Evolutionary conservation across 2,329 filamentous ascomycete genomes (phyloP).

Genomic region (Exophiala viscosa): DNA sequence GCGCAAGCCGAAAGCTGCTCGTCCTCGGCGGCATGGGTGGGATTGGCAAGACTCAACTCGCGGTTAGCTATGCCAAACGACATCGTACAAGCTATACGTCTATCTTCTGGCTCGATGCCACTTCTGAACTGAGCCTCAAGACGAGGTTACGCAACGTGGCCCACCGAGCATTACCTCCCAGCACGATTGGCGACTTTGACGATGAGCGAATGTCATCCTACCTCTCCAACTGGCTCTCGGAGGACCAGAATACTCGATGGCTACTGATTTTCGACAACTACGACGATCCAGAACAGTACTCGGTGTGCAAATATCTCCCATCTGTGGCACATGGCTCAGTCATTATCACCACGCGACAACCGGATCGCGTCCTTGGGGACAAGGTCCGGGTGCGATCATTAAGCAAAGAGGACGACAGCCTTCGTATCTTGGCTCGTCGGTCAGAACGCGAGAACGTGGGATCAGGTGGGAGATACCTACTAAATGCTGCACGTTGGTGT

Average conservation of each 20-base stretch:
- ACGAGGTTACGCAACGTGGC: constrained; percentile 29
- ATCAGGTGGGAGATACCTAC: neutral
- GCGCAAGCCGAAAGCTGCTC: neutral
- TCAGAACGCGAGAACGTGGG: constrained; percentile 12
- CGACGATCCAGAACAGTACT: constrained; percentile 20
- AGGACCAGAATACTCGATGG: constrained; percentile 23
- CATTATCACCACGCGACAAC: constrained; percentile 26
- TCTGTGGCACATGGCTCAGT: constrained; percentile 20
- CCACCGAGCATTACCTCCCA: neutral
- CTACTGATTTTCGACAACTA: constrained; percentile 29
- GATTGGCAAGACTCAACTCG: constrained; percentile 47
- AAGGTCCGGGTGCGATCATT: constrained; percentile 10
- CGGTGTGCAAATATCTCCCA: constrained; percentile 21
- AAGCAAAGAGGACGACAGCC: constrained; percentile 6
- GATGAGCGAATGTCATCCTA: neutral
- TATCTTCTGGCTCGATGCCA: constrained; percentile 45
- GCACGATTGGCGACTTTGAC: neutral
- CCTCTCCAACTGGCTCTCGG: constrained; percentile 20
- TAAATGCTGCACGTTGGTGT: neutral
- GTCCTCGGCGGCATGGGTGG: constrained; percentile 43
- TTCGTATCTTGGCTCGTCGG: constrained; percentile 14
- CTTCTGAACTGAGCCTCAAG: constrained; percentile 36
- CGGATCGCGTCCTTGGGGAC: constrained; percentile 7
- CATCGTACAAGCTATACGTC: constrained; percentile 38
- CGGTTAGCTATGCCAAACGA: constrained; percentile 36